A percentile compares a stretch with the other conserved stretches of the same genome.
Evolutionary conservation across 2,329 filamentous ascomycete species (phyloP).

Genomic region (Trichoderma lentiforme): DNA sequence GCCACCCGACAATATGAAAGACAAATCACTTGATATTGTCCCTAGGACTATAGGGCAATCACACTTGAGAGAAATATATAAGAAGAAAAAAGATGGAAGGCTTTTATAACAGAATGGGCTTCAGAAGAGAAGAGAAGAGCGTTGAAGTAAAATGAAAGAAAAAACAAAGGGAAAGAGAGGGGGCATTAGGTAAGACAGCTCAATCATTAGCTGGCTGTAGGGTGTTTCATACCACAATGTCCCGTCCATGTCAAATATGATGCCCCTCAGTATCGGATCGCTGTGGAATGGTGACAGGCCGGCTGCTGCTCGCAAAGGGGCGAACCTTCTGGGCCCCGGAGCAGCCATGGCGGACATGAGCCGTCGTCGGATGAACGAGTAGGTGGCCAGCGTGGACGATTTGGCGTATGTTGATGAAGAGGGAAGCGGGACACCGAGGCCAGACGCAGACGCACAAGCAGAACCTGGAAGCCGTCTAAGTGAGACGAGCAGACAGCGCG

Average conservation of each 20-base stretch:
- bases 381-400: constrained; percentile 10
- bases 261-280: constrained; percentile 51
- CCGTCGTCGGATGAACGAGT: constrained; percentile 9
- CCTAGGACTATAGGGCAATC: neutral
- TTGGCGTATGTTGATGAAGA: neutral
- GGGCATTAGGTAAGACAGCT: neutral
- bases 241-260: constrained; percentile 92
- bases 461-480: neutral
- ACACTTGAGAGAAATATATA: neutral
- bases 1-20: neutral
- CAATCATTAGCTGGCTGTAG: neutral
- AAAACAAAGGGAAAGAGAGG: neutral
- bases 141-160: neutral
- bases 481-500: neutral
- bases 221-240: constrained; percentile 71
- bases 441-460: neutral
- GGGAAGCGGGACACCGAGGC: neutral
- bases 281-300: constrained; percentile 27
- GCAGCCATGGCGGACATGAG: constrained; percentile 40
- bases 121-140: neutral
- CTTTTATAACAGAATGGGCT: neutral
- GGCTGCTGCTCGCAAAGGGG: constrained; percentile 47
- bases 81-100: neutral
- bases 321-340: constrained; percentile 47
- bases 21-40: neutral